Evolutionary conservation across 805 yeast species (phyloP).

Genomic region (Teunomyces panamensis): DNA sequence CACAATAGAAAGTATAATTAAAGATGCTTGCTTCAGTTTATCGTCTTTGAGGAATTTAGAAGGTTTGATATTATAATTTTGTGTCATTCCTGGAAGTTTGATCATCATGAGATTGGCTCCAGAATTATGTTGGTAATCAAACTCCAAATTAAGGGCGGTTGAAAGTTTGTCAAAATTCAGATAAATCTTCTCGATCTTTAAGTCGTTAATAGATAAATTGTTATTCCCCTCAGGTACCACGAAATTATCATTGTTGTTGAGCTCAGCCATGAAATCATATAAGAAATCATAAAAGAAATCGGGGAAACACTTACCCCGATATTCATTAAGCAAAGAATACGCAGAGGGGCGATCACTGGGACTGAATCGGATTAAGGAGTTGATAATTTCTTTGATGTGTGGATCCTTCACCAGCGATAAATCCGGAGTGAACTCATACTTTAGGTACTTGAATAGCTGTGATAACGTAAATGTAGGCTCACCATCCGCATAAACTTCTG

Average conservation of each 20-base stretch:
- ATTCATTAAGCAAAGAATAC: conserved; percentile 48
- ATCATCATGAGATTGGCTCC: conserved; percentile 36
- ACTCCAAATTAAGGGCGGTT: conserved; percentile 18
- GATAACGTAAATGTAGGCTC: conserved; percentile 82
- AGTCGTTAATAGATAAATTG: conserved; percentile 29
- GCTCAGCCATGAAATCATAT: conserved; percentile 56
- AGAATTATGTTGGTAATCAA: neutral
- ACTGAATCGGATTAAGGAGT: conserved; percentile 60
- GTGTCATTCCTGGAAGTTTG: conserved; percentile 51
- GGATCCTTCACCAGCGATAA: conserved; percentile 53
- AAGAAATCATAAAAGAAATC: conserved; percentile 63
- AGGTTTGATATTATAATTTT: conserved; percentile 40
- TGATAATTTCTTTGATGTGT: conserved; percentile 52
- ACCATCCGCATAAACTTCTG: conserved; percentile 85
- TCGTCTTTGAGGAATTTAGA: conserved; percentile 11
- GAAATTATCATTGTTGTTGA: conserved; percentile 24
- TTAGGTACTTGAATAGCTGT: conserved; percentile 79
- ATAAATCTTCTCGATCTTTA: conserved; percentile 59
- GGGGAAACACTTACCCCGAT: conserved; percentile 57
- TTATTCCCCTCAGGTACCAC: conserved; percentile 12
- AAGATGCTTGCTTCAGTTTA: conserved; percentile 44
- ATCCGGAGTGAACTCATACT: conserved; percentile 64
- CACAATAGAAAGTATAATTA: conserved; percentile 57
- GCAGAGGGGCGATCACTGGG: conserved; percentile 63
- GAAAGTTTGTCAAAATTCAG: conserved; percentile 50